These are phyloP conservation scores for Paramyrothecium roridum DNA, from an alignment of 2,329 filamentous ascomycete species.

Conservation along the genomic window DNA sequence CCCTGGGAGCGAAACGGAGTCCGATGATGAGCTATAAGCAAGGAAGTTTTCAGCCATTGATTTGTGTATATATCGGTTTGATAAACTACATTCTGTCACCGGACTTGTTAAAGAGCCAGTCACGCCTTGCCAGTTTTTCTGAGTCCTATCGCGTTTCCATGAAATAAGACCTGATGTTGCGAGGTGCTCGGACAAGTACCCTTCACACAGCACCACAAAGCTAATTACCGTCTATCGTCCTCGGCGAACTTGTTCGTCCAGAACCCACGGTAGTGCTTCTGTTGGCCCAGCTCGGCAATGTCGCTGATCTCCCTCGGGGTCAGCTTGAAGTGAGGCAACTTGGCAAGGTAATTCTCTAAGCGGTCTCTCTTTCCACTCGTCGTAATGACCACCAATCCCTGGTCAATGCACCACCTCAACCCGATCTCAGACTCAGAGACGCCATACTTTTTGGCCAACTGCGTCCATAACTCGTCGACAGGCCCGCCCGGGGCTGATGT, in stretches of 20 bases:
- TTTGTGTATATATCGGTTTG: no score
- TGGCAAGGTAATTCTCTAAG: conserved; percentile 51
- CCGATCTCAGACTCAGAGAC: conserved; percentile 54
- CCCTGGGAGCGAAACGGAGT: conserved; percentile 46
- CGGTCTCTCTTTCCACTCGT: conserved; percentile 58
- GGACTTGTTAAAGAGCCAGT: no score
- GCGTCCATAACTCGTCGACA: conserved; percentile 46
- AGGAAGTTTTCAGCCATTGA: no score
- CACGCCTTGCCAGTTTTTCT: neutral
- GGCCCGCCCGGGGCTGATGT: conserved; percentile 48
- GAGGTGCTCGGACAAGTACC: no score
- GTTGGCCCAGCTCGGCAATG: conserved; percentile 50
- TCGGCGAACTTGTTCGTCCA: conserved; percentile 51
- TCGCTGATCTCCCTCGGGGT: conserved; percentile 55
- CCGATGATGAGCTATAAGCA: conserved; percentile 51
- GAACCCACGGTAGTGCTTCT: conserved; percentile 61
- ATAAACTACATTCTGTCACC: neutral
- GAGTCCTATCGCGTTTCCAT: neutral
- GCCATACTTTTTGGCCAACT: conserved; percentile 55
- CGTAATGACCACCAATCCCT: conserved; percentile 55
- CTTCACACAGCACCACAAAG: no score
- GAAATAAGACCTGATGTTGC: neutral
- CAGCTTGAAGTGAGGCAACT: conserved; percentile 53
- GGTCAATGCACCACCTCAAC: conserved; percentile 58
- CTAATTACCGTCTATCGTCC: conserved; percentile 44